Percentiles rank a stretch among this genome's conserved stretches.
Evolutionary conservation across 805 yeast genomes (phyloP).

Genomic region (Candida tammaniensis): DNA sequence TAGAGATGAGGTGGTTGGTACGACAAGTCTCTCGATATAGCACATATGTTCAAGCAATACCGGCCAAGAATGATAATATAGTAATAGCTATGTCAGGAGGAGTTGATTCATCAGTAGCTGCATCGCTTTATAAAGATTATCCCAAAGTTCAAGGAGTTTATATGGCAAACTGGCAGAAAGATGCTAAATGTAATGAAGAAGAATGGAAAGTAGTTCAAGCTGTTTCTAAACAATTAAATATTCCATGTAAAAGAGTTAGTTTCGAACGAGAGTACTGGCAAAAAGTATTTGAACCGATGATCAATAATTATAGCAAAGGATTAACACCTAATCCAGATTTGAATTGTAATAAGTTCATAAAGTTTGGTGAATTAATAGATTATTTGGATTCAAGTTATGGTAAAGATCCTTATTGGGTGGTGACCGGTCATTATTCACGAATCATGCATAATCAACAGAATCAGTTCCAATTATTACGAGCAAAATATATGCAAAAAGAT

Average conservation of each 20-base stretch:
- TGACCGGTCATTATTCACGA: slow-evolving; percentile 81
- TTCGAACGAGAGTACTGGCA: slow-evolving; percentile 93
- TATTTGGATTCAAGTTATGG: slow-evolving; percentile 42
- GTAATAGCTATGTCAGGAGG: slow-evolving; percentile 95
- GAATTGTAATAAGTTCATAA: slow-evolving; percentile 78
- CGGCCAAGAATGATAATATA: slow-evolving; percentile 50
- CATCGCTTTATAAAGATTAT: slow-evolving; percentile 57
- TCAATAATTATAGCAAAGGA: slow-evolving; percentile 66
- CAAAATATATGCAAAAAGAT: slow-evolving; percentile 64
- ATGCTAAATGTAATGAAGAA: slow-evolving; percentile 70
- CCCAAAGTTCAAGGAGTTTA: slow-evolving; percentile 74
- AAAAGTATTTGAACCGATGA: slow-evolving; percentile 91
- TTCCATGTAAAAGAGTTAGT: slow-evolving; percentile 73
- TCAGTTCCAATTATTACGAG: slow-evolving; percentile 52
- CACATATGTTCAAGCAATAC: slow-evolving; percentile 9
- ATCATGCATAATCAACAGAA: slow-evolving; percentile 35
- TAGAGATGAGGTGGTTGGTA: slow-evolving; percentile 1
- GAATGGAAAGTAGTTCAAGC: slow-evolving; percentile 85
- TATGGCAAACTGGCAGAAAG: slow-evolving; percentile 88
- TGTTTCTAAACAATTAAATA: slow-evolving; percentile 57
- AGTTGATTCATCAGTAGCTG: slow-evolving; percentile 90
- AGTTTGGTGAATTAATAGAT: slow-evolving; percentile 76
- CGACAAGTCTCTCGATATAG: not conserved
- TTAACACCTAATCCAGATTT: slow-evolving; percentile 94
- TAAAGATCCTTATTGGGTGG: slow-evolving; percentile 68